A percentile compares a stretch with the other conserved stretches of the same genome.
Evolutionary conservation across 306 rosid genomes (phyloP).

Genomic region (Arachis stenosperma): DNA sequence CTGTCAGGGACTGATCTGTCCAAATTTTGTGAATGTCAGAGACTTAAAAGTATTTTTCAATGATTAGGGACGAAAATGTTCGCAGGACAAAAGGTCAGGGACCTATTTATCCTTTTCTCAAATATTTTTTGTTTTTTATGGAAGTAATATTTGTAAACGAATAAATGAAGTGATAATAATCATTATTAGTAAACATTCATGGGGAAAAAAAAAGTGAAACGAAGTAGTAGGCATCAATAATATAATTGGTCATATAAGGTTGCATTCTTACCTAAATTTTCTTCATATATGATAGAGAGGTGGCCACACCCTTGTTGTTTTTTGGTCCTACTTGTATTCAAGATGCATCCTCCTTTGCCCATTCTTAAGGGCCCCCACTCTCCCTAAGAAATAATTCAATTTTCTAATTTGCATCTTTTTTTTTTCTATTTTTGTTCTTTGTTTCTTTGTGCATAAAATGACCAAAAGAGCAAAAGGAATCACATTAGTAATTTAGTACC

Average conservation of each 20-base stretch:
- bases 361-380: slow-evolving; percentile 48
- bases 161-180: background rate
- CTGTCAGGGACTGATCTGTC: too few species aligned
- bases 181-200: slow-evolving; percentile 19
- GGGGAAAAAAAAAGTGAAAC: slow-evolving; percentile 8
- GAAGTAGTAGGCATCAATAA: background rate
- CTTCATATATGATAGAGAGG: slow-evolving; percentile 37
- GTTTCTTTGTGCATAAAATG: slow-evolving; percentile 27
- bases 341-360: slow-evolving; percentile 51
- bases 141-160: slow-evolving; percentile 5
- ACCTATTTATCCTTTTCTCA: too few species aligned
- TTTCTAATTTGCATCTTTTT: background rate
- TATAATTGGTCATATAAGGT: slow-evolving; percentile 5
- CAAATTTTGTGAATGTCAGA: too few species aligned
- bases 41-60: too few species aligned
- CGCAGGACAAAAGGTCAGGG: too few species aligned
- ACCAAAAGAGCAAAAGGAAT: background rate
- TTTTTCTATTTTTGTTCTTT: slow-evolving; percentile 13
- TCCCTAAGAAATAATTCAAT: slow-evolving; percentile 47
- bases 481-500: background rate
- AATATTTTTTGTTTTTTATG: slow-evolving; percentile 2
- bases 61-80: too few species aligned
- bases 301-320: slow-evolving; percentile 48
- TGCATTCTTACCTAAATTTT: slow-evolving; percentile 26
- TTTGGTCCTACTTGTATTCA: slow-evolving; percentile 59